phyloP scores from a whole-genome alignment of 73 alveolate genomes.

The Tetrahymena malaccensis region DNA sequence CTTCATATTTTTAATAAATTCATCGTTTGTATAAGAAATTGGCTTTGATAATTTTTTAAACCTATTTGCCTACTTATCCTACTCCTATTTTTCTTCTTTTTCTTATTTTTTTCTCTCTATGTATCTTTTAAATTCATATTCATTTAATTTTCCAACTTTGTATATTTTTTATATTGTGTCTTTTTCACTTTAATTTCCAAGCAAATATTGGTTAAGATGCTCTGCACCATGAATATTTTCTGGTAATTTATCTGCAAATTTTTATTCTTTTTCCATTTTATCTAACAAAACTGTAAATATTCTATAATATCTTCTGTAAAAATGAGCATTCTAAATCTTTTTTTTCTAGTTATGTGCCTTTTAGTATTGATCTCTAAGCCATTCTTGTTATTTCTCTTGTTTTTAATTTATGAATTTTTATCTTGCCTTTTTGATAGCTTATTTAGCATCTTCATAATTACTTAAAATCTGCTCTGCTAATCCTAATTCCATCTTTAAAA shows the following conservation, averaged over 20 bases:
- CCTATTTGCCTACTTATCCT: neutral
- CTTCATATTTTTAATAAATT: neutral
- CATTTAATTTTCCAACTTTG: neutral
- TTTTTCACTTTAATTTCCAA: conserved; percentile 7
- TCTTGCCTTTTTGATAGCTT: neutral
- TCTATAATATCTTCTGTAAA: neutral
- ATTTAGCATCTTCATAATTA: neutral
- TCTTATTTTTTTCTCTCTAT: neutral
- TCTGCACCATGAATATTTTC: conserved; percentile 20
- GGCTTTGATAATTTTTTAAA: conserved; percentile 8
- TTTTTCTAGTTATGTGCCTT: neutral
- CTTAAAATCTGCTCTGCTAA: neutral
- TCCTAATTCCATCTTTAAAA: neutral
- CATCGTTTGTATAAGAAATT: neutral
- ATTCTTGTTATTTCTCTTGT: neutral
- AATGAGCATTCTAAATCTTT: neutral
- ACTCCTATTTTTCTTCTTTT: neutral
- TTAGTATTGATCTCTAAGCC: neutral
- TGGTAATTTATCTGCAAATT: conserved; percentile 18
- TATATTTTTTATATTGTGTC: conserved; percentile 5
- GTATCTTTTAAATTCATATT: neutral
- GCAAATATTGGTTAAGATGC: conserved; percentile 11
- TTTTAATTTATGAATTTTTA: neutral
- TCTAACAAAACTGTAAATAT: neutral
- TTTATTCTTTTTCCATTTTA: neutral